Base-by-base conservation (phyloP, 768 basidiomycete species). In the Russula compacta region DNA sequence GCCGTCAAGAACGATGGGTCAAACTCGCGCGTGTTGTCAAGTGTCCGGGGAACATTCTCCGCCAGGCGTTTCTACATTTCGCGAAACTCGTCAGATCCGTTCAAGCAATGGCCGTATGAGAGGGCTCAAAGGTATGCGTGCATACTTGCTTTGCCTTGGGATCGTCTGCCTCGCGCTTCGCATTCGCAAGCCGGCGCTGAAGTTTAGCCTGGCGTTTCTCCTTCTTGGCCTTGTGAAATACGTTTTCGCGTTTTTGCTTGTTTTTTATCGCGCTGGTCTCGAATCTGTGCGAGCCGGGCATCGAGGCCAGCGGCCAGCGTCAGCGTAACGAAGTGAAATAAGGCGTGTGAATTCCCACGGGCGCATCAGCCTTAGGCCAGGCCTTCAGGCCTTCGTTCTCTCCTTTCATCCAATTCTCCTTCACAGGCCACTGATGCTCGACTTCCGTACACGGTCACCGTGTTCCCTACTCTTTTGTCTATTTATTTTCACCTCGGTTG, bases 1-100 rank as follows among this genome's bases (percentile, higher is more conserved):
- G 82, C 79, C 32, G 83, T 83, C 42, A 83, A 71, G 69, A 83
- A 73, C 40, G 84, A 84, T 7, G 85, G 86, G 69, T 88, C 88
- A 70, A 84, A 89, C 72, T 95, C 87, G 63, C 95, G 84, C 61
- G 85, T 89, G 71, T 98, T 98, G 70, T 99, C 97, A 24, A 98
- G 82, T 0, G 97, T 99, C 48, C 82, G 81, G 0, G 95, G 95
- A 10, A 95, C 79, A 76, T 97, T 97, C 68, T 88, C 83, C 6
- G 82, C 80, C 24, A 90, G 74, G 59, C 94, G 84, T 84, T 86
- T 86, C 92, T 95, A 60, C 11, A 21, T 19, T 4, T 51, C 9
- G 15, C 17, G 6, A 15, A 36, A 50, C 33, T 43, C 5, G 50
- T 59, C 14, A 39, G 33, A 38, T 19, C 33, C 19, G 21, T 46